Evolutionary conservation across 257 asterid genomes (phyloP).

Genomic region (Nyctanthes arbortristis): DNA sequence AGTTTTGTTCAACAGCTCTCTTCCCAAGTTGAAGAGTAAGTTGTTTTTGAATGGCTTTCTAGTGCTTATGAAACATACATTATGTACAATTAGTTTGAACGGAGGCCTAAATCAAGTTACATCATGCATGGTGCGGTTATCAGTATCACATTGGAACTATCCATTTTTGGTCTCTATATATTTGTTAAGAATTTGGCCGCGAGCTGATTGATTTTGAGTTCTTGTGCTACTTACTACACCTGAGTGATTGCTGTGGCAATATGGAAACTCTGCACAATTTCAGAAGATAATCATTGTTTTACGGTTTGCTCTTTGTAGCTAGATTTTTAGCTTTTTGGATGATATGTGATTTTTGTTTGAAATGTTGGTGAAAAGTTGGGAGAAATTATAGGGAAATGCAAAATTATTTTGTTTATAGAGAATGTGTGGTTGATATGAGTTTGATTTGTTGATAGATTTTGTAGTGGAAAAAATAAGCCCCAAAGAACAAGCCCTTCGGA

Average conservation of each 20-base stretch:
- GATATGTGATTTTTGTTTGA: too few relatives aligned
- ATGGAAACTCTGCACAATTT: conserved; percentile 17
- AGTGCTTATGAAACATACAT: neutral
- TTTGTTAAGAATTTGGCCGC: neutral
- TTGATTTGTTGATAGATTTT: too few relatives aligned
- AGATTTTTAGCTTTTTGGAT: too few relatives aligned
- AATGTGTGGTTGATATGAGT: too few relatives aligned
- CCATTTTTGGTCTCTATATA: conserved; percentile 14
- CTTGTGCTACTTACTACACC: conserved; percentile 12
- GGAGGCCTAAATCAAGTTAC: neutral
- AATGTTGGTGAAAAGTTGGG: too few relatives aligned
- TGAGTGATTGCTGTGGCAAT: conserved; percentile 2
- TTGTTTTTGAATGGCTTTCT: neutral
- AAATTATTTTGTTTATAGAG: too few relatives aligned
- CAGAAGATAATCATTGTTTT: neutral
- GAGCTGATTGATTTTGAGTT: conserved; percentile 17
- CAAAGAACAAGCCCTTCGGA: too few relatives aligned
- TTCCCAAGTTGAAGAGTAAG: conserved; percentile 52
- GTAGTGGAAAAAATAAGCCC: too few relatives aligned
- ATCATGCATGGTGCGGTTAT: conserved; percentile 6
- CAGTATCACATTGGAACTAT: conserved; percentile 15
- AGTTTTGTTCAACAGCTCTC: conserved; percentile 71
- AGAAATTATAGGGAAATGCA: too few relatives aligned
- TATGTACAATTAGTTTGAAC: neutral
- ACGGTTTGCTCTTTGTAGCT: too few relatives aligned